These are phyloP conservation scores for Aspergillus terreus DNA, from an alignment of 2,329 filamentous ascomycete species.

Conservation along the genomic window DNA sequence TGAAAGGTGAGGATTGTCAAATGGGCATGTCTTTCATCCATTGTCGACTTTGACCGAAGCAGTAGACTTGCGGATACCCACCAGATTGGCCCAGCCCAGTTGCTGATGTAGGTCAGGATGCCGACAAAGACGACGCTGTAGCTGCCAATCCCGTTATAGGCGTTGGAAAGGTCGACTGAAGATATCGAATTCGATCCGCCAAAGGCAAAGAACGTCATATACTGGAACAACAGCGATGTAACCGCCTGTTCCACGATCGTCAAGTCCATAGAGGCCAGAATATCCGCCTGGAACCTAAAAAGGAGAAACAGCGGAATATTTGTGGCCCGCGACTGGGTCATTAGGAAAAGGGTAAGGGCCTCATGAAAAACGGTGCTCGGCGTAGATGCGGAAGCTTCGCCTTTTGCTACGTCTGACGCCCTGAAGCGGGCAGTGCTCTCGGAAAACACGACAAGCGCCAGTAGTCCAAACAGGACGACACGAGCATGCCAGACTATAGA, in stretches of 20 bases:
- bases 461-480: constrained; percentile 47
- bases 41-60: constrained; percentile 18
- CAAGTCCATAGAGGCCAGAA: constrained; percentile 43
- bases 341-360: constrained; percentile 70
- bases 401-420: constrained; percentile 1
- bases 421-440: constrained; percentile 10
- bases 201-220: constrained; percentile 81
- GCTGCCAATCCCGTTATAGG: constrained; percentile 83
- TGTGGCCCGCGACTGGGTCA: constrained; percentile 80
- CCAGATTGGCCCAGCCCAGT: constrained; percentile 89
- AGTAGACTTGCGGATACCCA: constrained; percentile 64
- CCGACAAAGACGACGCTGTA: constrained; percentile 83
- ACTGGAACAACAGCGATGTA: constrained; percentile 71
- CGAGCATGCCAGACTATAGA: constrained; percentile 50
- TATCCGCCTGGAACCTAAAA: constrained; percentile 61
- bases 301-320: constrained; percentile 84
- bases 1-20: constrained; percentile 67
- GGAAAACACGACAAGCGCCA: constrained; percentile 27
- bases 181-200: constrained; percentile 94
- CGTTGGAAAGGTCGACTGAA: constrained; percentile 88
- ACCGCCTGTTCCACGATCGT: constrained; percentile 59
- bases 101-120: constrained; percentile 76
- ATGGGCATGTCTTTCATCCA: constrained; percentile 44
- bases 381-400: constrained; percentile 15
- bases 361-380: constrained; percentile 50